Evolutionary conservation across 306 rosid species (phyloP).

Genomic region (Ormosia emarginata): DNA sequence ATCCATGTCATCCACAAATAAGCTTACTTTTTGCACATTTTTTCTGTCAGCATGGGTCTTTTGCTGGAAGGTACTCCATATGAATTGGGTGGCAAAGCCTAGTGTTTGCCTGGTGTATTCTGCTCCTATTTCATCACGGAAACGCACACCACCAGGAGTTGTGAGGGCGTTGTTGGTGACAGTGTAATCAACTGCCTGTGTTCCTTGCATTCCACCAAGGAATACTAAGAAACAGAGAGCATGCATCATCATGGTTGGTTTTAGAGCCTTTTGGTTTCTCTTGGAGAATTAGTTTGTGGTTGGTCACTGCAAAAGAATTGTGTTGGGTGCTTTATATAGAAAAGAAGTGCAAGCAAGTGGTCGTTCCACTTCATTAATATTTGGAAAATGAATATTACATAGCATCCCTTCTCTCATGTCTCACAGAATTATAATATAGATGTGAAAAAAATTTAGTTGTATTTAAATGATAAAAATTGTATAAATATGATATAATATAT

Average conservation of each 20-base stretch:
- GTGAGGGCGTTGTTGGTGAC: constrained; percentile 37
- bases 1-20: constrained; percentile 31
- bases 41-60: constrained; percentile 22
- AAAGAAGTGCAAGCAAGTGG: background rate
- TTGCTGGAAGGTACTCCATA: constrained; percentile 27
- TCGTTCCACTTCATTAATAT: background rate
- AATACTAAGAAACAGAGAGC: constrained; percentile 17
- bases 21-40: background rate
- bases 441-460: no score
- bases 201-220: constrained; percentile 17
- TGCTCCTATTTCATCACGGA: constrained; percentile 25
- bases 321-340: background rate
- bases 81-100: constrained; percentile 27
- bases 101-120: constrained; percentile 26
- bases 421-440: no score
- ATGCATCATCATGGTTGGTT: constrained; percentile 9
- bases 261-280: background rate
- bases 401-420: no score
- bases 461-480: no score
- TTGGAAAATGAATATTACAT: no score
- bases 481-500: no score
- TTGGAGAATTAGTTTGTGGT: background rate
- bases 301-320: background rate
- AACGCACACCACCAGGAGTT: constrained; percentile 43
- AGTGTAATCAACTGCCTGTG: constrained; percentile 32